Conservation (phyloP, 306 rosid species). For the Quercus ilex region DNA sequence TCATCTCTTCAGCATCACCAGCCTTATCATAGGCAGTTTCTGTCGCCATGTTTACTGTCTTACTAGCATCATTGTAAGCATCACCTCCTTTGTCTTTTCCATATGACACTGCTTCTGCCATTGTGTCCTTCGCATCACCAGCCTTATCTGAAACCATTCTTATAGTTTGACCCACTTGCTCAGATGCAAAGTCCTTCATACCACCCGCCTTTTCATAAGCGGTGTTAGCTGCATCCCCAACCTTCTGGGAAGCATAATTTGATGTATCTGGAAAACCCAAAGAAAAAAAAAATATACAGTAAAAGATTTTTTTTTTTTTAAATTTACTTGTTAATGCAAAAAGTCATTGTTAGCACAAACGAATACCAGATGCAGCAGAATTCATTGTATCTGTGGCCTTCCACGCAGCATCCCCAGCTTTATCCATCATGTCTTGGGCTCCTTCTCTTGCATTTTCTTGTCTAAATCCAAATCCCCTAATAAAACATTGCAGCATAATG, state of each 20-base stretch:
- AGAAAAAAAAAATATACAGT: not conserved
- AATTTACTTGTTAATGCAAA: not conserved
- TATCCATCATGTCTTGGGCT: conserved; percentile 14
- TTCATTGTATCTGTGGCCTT: conserved; percentile 31
- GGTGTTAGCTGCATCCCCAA: conserved; percentile 21
- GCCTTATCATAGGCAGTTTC: not conserved
- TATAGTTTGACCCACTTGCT: conserved; percentile 10
- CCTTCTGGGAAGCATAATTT: conserved; percentile 31
- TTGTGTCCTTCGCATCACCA: conserved; percentile 7
- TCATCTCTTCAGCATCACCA: conserved; percentile 8
- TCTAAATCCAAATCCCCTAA: conserved; percentile 31
- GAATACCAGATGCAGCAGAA: conserved; percentile 47
- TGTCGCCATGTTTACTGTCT: not conserved
- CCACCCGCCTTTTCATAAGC: conserved; percentile 10
- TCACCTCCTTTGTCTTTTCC: conserved; percentile 13
- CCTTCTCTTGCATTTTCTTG: conserved; percentile 17
- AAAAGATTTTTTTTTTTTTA: not conserved
- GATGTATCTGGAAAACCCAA: conserved; percentile 29
- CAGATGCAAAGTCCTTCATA: conserved; percentile 13
- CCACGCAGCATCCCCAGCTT: conserved; percentile 45
- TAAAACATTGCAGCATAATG: conserved; percentile 6
- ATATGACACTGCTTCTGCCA: not conserved
- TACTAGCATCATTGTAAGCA: conserved; percentile 3
- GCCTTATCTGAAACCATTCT: conserved; percentile 19
- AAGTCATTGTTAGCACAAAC: not conserved